Evolutionary conservation across 805 yeast genomes (phyloP), one percentile per base, ranked within the genome.

Genomic region (Metschnikowia kunwiensis): DNA sequence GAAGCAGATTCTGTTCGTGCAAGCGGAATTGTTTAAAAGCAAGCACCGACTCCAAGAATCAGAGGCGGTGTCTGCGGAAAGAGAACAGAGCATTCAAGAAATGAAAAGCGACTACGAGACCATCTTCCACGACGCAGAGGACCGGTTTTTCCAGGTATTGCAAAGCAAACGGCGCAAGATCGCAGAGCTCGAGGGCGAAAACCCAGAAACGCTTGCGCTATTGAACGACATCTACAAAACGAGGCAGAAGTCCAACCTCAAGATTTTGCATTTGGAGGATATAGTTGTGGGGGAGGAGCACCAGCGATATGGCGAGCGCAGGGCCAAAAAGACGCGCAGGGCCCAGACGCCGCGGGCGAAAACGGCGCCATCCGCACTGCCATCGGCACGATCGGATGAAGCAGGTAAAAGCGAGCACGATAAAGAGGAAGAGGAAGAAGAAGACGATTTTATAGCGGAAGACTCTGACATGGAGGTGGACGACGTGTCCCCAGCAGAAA

Each of bases 131-230:
- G 53, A 49, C 32, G 13, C 47, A 19, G 51, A 49, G 28, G 44
- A 45, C 39, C 44, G 53, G 25, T 49, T 40, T 23, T 49, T 39
- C 37, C 53, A 46, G 33, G 46, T 41, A 4, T 29, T 49, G 36
- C 32, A 40, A 17, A 38, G 43, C 30, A 49, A 49, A 24, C 29
- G 35, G 27, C 33, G 34, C 14, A 34, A 24, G 24, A 49, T 49
- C 13, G 36, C 43, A 3, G 39, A 47, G 32, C 40, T 49, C 3
- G 44, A 44, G 28, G 50, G 48, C 7, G 32, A 30, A 1, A 27
- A 21, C 4, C 25, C 34, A 6, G 34, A 34, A 10, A 27, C 24
- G 9, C 35, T 49, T 21, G 44, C 34, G 17, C 17, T 17, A 14
- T 34, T 44, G 31, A 49, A 49, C 25, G 31, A 28, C 13, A 37